phyloP scores from a whole-genome alignment of 23 red algal genomes.

The Rhodosorus marinus region DNA sequence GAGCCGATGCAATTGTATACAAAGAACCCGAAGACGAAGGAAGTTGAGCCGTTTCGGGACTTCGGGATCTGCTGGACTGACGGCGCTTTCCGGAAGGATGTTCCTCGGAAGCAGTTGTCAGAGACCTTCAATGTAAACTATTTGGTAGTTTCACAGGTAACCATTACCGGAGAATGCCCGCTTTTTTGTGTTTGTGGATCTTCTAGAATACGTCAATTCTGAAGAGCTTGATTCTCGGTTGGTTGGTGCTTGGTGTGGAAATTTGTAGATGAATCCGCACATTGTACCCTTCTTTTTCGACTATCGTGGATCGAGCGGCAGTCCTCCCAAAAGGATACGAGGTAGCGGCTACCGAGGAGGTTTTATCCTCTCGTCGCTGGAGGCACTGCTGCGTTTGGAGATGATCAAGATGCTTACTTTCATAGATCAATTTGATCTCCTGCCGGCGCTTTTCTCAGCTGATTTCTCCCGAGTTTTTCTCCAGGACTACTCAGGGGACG shows the following conservation, averaged over 20 bases:
- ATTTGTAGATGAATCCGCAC: constrained; percentile 13
- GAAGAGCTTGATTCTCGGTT: too few relatives aligned
- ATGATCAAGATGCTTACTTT: not conserved
- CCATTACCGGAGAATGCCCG: too few relatives aligned
- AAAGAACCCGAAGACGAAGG: not conserved
- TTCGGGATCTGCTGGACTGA: constrained; percentile 7
- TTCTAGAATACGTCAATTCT: too few relatives aligned
- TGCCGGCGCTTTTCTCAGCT: not conserved
- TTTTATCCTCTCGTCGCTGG: not conserved
- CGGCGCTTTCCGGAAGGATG: constrained; percentile 4
- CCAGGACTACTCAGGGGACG: not conserved
- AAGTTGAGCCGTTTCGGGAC: constrained; percentile 1
- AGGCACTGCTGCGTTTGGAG: not conserved
- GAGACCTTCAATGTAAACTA: constrained; percentile 10
- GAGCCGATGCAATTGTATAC: constrained; percentile 6
- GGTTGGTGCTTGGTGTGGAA: too few relatives aligned
- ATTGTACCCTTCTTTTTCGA: not conserved
- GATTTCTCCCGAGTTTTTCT: not conserved
- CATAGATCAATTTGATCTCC: not conserved
- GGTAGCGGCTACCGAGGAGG: not conserved
- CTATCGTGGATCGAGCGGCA: not conserved
- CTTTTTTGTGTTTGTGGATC: too few relatives aligned
- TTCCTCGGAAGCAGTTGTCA: constrained; percentile 5
- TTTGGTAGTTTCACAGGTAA: constrained; percentile 8
- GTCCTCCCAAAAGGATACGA: not conserved